Conservation (phyloP, 1,284 basidiomycete genomes). For the Fomitiporia mediterranea region DNA sequence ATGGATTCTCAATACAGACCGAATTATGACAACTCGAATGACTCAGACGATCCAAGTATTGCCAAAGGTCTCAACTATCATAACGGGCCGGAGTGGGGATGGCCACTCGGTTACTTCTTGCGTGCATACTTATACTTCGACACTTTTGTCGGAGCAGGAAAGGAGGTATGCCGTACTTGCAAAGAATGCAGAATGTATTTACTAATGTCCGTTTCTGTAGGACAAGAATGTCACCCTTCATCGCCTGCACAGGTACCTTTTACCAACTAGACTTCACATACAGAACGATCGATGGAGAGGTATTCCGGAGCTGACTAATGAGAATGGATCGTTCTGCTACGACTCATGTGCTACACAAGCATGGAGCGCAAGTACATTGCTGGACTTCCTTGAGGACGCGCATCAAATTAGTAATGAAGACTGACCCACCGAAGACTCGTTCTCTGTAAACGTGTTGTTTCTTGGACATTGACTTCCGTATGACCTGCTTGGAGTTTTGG, state of each 20-base stretch:
- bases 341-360: constrained; percentile 93
- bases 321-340: constrained; percentile 71
- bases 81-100: constrained; percentile 89
- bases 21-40: constrained; percentile 89
- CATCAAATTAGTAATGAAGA: constrained; percentile 32
- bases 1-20: constrained; percentile 82
- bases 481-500: background rate
- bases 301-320: constrained; percentile 87
- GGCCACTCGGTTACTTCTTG: constrained; percentile 94
- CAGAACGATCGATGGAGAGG: constrained; percentile 83
- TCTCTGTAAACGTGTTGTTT: background rate
- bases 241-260: constrained; percentile 68
- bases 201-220: constrained; percentile 33
- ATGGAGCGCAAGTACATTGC: constrained; percentile 84
- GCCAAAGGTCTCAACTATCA: constrained; percentile 93
- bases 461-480: background rate
- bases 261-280: constrained; percentile 70
- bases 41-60: constrained; percentile 72
- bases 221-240: constrained; percentile 72
- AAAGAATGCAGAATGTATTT: background rate
- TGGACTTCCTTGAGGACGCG: constrained; percentile 81
- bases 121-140: constrained; percentile 90
- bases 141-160: constrained; percentile 52
- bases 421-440: background rate
- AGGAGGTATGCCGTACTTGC: constrained; percentile 52